Conservation (phyloP, 441 rosid genomes). For the Pelargonium hybrid region DNA sequence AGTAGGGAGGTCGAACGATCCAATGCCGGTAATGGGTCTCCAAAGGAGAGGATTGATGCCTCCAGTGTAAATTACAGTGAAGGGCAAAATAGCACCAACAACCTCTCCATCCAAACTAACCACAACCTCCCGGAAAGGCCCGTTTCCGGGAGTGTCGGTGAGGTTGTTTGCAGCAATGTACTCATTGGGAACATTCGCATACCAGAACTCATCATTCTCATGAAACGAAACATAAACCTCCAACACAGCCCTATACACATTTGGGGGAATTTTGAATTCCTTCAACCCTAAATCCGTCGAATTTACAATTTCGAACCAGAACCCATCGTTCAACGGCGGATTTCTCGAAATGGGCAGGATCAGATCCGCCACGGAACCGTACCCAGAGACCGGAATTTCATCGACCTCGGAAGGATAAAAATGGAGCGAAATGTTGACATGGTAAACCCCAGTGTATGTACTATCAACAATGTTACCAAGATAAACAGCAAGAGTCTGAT, state of each 20-base stretch:
- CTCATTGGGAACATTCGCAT: slow-evolving; percentile 54
- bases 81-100: slow-evolving; percentile 80
- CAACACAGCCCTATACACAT: slow-evolving; percentile 75
- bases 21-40: slow-evolving; percentile 74
- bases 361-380: slow-evolving; percentile 48
- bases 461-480: slow-evolving; percentile 52
- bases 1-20: slow-evolving; percentile 73
- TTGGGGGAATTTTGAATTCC: slow-evolving; percentile 49
- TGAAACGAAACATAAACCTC: slow-evolving; percentile 87
- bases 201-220: slow-evolving; percentile 88
- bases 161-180: slow-evolving; percentile 52
- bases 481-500: slow-evolving; percentile 47
- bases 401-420: slow-evolving; percentile 40
- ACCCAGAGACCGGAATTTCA: slow-evolving; percentile 14
- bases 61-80: slow-evolving; percentile 81
- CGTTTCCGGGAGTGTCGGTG: slow-evolving; percentile 45
- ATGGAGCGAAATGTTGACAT: slow-evolving; percentile 51
- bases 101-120: slow-evolving; percentile 50
- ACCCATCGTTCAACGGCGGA: slow-evolving; percentile 41
- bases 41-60: slow-evolving; percentile 72
- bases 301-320: slow-evolving; percentile 69
- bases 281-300: slow-evolving; percentile 30
- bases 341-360: slow-evolving; percentile 69
- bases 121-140: slow-evolving; percentile 82
- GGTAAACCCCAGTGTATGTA: slow-evolving; percentile 74